Conservation (phyloP, 371 early-diverging fungal species). For the Circinella minor region DNA sequence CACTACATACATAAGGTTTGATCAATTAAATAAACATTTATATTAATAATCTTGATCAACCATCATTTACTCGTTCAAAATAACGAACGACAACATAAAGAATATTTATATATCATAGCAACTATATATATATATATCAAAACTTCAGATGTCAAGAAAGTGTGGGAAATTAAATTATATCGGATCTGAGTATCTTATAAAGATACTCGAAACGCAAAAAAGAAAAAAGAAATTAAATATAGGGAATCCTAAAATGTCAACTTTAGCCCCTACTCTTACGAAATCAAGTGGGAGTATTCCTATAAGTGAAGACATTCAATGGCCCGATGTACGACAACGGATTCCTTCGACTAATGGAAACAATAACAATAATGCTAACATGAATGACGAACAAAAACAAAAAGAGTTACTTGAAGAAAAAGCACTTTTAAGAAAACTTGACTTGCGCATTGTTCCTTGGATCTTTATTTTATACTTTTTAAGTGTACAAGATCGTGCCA, state of each 20-base stretch:
- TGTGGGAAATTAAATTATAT: no score
- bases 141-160: no score
- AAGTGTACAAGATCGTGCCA: slow-evolving; percentile 52
- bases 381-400: slow-evolving; percentile 1
- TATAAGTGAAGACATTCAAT: neutral
- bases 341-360: neutral
- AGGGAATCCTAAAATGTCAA: neutral
- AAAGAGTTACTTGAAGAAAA: slow-evolving; percentile 15
- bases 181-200: no score
- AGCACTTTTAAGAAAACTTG: slow-evolving; percentile 48
- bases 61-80: no score
- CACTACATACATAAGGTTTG: no score
- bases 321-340: neutral
- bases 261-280: neutral
- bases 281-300: neutral
- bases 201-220: neutral
- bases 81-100: no score
- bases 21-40: no score
- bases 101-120: no score
- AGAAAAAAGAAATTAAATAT: neutral
- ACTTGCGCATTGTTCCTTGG: slow-evolving; percentile 58
- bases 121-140: no score
- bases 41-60: no score
- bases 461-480: slow-evolving; percentile 53
- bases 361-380: neutral